phyloP scores from a whole-genome alignment of 2,329 filamentous ascomycete genomes.

The Hirsutella rhossiliensis region DNA sequence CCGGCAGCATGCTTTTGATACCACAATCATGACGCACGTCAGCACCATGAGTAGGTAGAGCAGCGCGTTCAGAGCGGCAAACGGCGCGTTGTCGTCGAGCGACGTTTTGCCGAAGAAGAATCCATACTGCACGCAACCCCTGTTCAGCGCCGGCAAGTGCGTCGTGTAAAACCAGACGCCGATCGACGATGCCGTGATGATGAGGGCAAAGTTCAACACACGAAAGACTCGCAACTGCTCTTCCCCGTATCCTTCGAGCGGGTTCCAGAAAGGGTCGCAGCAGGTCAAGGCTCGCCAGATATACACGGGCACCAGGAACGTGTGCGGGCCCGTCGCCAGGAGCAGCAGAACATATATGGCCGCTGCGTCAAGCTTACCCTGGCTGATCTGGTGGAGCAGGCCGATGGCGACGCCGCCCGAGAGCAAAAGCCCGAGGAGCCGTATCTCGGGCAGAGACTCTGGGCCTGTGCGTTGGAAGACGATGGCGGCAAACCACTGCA shows the following conservation, averaged over 20 bases:
- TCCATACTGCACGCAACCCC: constrained; percentile 15
- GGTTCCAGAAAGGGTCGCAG: constrained; percentile 18
- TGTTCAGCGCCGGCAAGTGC: constrained; percentile 10
- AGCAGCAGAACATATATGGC: constrained; percentile 21
- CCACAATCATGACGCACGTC: constrained; percentile 11
- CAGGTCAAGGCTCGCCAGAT: constrained; percentile 19
- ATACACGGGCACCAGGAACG: constrained; percentile 20
- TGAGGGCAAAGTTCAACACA: constrained; percentile 11
- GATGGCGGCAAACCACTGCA: constrained; percentile 22
- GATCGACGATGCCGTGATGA: constrained; percentile 14
- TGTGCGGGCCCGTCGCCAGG: constrained; percentile 16
- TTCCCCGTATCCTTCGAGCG: constrained; percentile 15
- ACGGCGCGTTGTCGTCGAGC: constrained; percentile 13
- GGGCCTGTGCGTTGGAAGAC: constrained; percentile 18
- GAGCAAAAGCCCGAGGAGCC: constrained; percentile 18
- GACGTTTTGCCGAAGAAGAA: constrained; percentile 19
- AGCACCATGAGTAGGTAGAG: constrained; percentile 17
- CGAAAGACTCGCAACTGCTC: constrained; percentile 12
- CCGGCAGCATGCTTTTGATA: constrained; percentile 9
- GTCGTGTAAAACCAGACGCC: constrained; percentile 20
- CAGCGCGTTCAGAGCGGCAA: constrained; percentile 16
- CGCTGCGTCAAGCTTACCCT: constrained; percentile 11
- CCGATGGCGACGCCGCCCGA: constrained; percentile 14
- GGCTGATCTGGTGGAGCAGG: constrained; percentile 14
- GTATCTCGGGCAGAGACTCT: constrained; percentile 14